Evolutionary conservation across 805 yeast genomes (phyloP), one percentile per base, ranked within the genome.

Genomic region (Ogataea trehalophila): DNA sequence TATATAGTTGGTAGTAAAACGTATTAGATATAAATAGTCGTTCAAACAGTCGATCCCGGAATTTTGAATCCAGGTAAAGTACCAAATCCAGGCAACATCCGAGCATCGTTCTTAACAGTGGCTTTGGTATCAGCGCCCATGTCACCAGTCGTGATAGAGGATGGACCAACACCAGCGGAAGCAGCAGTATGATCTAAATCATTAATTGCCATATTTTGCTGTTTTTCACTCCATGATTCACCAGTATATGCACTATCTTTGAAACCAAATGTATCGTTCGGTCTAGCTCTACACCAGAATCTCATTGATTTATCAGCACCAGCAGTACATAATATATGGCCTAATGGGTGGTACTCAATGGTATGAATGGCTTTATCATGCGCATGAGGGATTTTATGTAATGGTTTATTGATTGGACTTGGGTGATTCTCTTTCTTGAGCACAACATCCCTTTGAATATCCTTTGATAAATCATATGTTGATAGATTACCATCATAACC

Each of bases 361-460:
- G 95, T 81, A 66, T 92, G 90, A 44, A 94, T 81, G 3, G 96
- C 95, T 69, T 87, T 87, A 59, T 90, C 97, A 65, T 94, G 99
- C 0, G 98, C 99, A 66, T 79, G 83, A 3, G 97, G 97, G 34
- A 94, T 86, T 16, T 68, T 66, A 58, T 85, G 91, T 15, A 48
- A 17, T 20, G 40, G 40, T 68, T 58, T 5, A 65, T 58, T 2
- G 74, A 71, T 43, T 54, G 9, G 45, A 37, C n/a, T 44, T 34
- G 59, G 60, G 16, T 49, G 56, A 31, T 44, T 47, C 22, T 46
- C 57, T 18, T 46, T 47, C 18, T 44, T 48, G 35, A 52, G 33
- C 7, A 56, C 51, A 13, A 53, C 33, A 22, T 60, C 63, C 52
- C 68, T 72, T 14, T 77, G 71, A 14, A 77, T 65, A 48, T 72